Percentiles rank a stretch among this genome's conserved stretches.
Evolutionary conservation across 169 alveolate genomes (phyloP).

Genomic region (Besnoitia besnoiti): DNA sequence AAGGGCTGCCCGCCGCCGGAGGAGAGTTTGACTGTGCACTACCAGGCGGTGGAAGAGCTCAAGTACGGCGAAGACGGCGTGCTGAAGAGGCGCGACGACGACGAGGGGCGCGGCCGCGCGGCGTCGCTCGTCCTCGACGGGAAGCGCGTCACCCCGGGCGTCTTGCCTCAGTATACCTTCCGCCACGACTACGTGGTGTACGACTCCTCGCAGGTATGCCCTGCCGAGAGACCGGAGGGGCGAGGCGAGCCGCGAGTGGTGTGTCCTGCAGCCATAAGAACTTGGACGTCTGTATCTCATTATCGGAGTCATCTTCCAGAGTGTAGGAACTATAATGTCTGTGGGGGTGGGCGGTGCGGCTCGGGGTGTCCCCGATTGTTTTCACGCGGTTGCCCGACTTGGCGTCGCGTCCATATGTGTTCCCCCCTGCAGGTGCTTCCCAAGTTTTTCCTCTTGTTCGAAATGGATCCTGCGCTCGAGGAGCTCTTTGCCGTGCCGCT

Average conservation of each 20-base stretch:
- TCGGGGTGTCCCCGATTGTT: too few relatives aligned
- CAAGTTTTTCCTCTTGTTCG: constrained; percentile 85
- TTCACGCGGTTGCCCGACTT: too few relatives aligned
- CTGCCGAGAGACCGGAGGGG: too few relatives aligned
- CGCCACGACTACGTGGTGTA: constrained; percentile 85
- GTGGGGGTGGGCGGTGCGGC: too few relatives aligned
- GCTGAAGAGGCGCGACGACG: constrained; percentile 11
- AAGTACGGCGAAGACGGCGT: constrained; percentile 1
- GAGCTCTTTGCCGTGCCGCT: constrained; percentile 89
- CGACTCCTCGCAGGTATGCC: constrained; percentile 86
- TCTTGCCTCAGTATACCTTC: constrained; percentile 88
- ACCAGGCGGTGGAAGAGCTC: constrained; percentile 56
- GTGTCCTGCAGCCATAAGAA: too few relatives aligned
- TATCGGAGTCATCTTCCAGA: too few relatives aligned
- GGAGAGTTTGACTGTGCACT: constrained; percentile 31
- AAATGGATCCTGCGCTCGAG: constrained; percentile 85
- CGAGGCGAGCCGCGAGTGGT: too few relatives aligned
- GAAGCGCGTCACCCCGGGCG: constrained; percentile 80
- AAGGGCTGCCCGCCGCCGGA: constrained; percentile 34
- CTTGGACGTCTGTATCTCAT: too few relatives aligned
- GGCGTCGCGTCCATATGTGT: too few relatives aligned
- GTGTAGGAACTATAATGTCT: too few relatives aligned
- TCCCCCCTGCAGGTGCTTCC: constrained; percentile 82
- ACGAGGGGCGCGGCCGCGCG: constrained; percentile 40
- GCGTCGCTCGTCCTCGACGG: background rate